Base-by-base conservation (phyloP, 352 stramenopile species). In the Globisporangium middletonii region DNA sequence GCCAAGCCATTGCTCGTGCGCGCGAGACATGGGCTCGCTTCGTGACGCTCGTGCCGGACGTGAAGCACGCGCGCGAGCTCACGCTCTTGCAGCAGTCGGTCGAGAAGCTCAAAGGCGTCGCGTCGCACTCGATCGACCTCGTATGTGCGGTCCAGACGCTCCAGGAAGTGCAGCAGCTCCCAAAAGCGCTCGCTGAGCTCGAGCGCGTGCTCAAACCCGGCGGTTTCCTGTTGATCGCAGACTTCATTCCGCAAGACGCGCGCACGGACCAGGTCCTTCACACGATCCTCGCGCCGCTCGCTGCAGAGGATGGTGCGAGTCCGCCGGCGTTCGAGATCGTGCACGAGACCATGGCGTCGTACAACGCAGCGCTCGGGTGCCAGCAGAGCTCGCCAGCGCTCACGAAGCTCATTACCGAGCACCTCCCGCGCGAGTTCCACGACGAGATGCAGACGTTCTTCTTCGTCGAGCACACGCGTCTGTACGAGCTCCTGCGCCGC, bases 11-110 rank as follows among this genome's bases (percentile, higher is more conserved):
- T 35, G 71, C 78, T 55, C 73, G 81, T 48, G 76, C 72, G 53
- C 84, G 86, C 38, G 76, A 84, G 59, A 78, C 73, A 53, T 91
- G 81, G 81, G 67, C 75, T 11, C 56, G 63, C 49, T 88, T 88
- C 52, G 69, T 60, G 0, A 62, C 67, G 55, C 65, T 77, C 13
- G 49, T 68, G 27, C 56, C 68, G 5, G 62, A 72, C 44, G 71
- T 78, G 42, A 55, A 72, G 28, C 55, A 68, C 13, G 68, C 64
- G 53, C 50, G 55, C 18, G 67, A 75, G 61, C 70, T 84, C 27
- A 70, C 63, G n/a, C 72, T 86, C 57, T 75, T 83, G 57, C 73
- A 88, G 53, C 73, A 88, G 42, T 83, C 68, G 60, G 88, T 77
- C 53, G 81, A 91, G 63, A 69, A 70, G 43, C 82, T 91, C 71